These are phyloP conservation scores for Mortierella claussenii DNA, from an alignment of 192 early-diverging fungal species.

Conservation along the genomic window DNA sequence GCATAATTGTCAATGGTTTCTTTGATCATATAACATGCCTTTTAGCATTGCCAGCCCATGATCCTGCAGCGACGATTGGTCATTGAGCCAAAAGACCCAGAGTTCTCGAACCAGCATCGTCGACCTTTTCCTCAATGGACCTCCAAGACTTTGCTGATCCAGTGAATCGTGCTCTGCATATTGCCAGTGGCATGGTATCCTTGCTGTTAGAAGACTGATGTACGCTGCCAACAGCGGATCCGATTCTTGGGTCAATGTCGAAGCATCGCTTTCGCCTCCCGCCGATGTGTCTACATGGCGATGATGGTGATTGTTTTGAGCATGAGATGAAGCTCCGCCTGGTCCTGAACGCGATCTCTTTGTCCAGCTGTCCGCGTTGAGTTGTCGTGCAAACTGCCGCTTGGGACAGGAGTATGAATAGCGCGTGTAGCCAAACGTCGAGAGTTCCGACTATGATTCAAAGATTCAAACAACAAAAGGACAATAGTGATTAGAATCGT, in stretches of 20 bases:
- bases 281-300: not conserved
- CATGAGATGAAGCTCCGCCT: not conserved
- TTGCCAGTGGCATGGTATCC: constrained; percentile 49
- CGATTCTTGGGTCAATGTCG: constrained; percentile 7
- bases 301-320: not conserved
- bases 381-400: constrained; percentile 28
- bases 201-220: constrained; percentile 28
- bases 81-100: constrained; percentile 50
- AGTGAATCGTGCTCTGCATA: constrained; percentile 1
- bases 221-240: constrained; percentile 37
- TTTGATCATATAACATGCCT: no score
- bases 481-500: not conserved
- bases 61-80: constrained; percentile 26
- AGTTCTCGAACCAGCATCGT: constrained; percentile 17
- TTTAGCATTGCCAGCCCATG: constrained; percentile 36
- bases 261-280: not conserved
- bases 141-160: not conserved
- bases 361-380: constrained; percentile 22
- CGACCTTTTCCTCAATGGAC: constrained; percentile 5
- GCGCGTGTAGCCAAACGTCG: constrained; percentile 51
- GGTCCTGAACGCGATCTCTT: constrained; percentile 20
- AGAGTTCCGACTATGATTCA: constrained; percentile 52
- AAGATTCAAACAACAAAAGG: not conserved
- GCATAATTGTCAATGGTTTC: no score
- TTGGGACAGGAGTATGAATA: constrained; percentile 31